Base-by-base conservation (phyloP, 768 basidiomycete genomes). In the Trametes sanguinea region DNA sequence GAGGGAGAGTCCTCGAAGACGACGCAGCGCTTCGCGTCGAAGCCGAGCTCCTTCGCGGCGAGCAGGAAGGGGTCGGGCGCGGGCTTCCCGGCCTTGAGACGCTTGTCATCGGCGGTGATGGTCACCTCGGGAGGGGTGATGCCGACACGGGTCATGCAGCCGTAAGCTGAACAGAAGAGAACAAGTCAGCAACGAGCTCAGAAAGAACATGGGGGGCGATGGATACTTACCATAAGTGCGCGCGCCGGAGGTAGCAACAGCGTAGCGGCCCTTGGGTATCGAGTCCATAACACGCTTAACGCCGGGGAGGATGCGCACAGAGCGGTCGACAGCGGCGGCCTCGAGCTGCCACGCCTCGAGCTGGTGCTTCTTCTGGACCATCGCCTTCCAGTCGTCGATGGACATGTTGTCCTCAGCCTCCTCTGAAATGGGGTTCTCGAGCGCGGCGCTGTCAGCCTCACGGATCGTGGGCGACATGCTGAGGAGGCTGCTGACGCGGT, bases 1-100 rank as follows among this genome's bases (percentile, higher is more conserved):
- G 79, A 79, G 35, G 85, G 80, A 46, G 84, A 90, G 68, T 93
- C 90, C 69, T 91, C 90, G 53, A 93, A 85, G 32, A 92, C 90
- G 66, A 93, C 81, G 63, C 87, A 88, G n/a, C 81, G 80, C 51
- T 78, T 77, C 50, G 83, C 79, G 5, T 78, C 73, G 68, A 79
- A 85, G 6, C 85, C 83, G 52, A 86, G 80, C 67, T 83, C 82
- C 65, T 80, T 71, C 8, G 85, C 85, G 10, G 85, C 85, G 54
- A 86, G 85, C 63, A 86, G 76, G 78, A 86, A 86, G 1, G 84
- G 85, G 68, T 86, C 85, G 7, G 83, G 84, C 0, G 83, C 83
- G 32, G 85, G 85, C 72, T 86, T 85, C 27, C 85, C 85, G 0
- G 83, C 82, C 69, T 86, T 85, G 65, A 90, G 79, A 37, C 88